phyloP scores from a whole-genome alignment of 306 rosid species.

The Vachellia pachyceras region DNA sequence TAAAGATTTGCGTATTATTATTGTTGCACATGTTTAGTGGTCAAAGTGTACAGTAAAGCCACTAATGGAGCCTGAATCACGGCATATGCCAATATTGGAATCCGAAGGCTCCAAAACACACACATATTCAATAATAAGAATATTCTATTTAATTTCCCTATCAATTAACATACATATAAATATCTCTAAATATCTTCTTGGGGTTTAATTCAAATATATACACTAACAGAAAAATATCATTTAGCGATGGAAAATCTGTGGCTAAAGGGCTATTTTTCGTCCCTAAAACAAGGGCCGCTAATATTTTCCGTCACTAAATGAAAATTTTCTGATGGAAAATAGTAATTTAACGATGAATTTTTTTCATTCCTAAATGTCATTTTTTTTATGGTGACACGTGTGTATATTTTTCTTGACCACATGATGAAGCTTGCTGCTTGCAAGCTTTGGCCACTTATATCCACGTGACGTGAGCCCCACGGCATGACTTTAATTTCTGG shows the following conservation, averaged over 20 bases:
- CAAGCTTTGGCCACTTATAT: background rate
- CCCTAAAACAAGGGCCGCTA: too few relatives aligned
- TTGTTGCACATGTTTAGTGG: slow-evolving; percentile 4
- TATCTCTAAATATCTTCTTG: too few relatives aligned
- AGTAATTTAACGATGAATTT: too few relatives aligned
- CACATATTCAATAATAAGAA: background rate
- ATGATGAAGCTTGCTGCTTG: background rate
- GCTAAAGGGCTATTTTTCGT: too few relatives aligned
- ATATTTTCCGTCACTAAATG: too few relatives aligned
- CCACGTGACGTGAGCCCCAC: slow-evolving; percentile 20
- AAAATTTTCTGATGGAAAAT: too few relatives aligned
- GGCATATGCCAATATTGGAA: background rate
- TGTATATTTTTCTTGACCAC: slow-evolving; percentile 3
- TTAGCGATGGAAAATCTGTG: too few relatives aligned
- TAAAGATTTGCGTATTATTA: background rate
- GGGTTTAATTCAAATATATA: too few relatives aligned
- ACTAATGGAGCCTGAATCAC: background rate
- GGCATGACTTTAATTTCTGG: background rate
- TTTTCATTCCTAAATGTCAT: too few relatives aligned
- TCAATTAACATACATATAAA: background rate
- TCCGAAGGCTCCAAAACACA: background rate
- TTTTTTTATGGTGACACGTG: too few relatives aligned
- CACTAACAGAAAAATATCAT: too few relatives aligned
- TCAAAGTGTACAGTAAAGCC: slow-evolving; percentile 2
- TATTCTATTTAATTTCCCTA: slow-evolving; percentile 8